Percentiles rank a stretch among this genome's conserved stretches.
Evolutionary conservation across 2,329 filamentous ascomycete genomes (phyloP).

Genomic region (Fusarium falciforme): DNA sequence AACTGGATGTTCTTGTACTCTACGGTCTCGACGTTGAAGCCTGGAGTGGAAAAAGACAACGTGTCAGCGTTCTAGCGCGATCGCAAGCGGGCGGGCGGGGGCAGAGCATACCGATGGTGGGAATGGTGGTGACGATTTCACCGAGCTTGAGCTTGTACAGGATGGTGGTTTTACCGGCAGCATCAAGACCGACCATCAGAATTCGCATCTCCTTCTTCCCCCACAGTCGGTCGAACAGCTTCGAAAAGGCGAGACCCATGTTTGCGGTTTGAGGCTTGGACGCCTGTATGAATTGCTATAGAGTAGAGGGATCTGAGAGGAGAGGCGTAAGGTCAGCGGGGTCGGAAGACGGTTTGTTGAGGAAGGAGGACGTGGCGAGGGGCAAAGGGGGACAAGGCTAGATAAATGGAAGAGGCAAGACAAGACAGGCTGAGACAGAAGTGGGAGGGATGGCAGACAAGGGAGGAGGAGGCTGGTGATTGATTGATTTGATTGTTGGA

Average conservation of each 20-base stretch:
- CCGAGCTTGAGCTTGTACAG: conserved; percentile 99
- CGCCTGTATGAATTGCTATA: conserved; percentile 44
- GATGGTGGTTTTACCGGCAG: conserved; percentile 99
- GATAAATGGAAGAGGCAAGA: conserved; percentile 21
- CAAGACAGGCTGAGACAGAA: conserved; percentile 32
- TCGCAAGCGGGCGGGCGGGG: neutral
- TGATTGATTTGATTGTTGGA: conserved; percentile 2
- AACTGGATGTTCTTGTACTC: conserved; percentile 99
- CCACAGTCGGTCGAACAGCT: conserved; percentile 95
- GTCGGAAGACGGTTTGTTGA: conserved; percentile 19
- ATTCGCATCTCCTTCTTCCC: conserved; percentile 99
- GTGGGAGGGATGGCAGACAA: conserved; percentile 23
- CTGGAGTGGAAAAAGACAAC: conserved; percentile 55
- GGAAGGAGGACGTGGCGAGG: conserved; percentile 25
- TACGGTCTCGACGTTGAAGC: conserved; percentile 99
- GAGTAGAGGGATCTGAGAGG: conserved; percentile 38
- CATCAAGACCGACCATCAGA: conserved; percentile 99
- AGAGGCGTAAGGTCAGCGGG: conserved; percentile 35
- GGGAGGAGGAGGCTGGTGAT: conserved; percentile 38
- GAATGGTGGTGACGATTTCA: conserved; percentile 98
- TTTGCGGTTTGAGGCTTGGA: conserved; percentile 65
- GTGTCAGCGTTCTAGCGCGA: conserved; percentile 36
- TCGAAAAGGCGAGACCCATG: conserved; percentile 99
- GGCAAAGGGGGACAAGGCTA: conserved; percentile 18
- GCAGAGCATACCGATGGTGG: conserved; percentile 82